These are phyloP conservation scores for Cryptosporidium muris DNA, from an alignment of 169 alveolate genomes.

Conservation along the genomic window DNA sequence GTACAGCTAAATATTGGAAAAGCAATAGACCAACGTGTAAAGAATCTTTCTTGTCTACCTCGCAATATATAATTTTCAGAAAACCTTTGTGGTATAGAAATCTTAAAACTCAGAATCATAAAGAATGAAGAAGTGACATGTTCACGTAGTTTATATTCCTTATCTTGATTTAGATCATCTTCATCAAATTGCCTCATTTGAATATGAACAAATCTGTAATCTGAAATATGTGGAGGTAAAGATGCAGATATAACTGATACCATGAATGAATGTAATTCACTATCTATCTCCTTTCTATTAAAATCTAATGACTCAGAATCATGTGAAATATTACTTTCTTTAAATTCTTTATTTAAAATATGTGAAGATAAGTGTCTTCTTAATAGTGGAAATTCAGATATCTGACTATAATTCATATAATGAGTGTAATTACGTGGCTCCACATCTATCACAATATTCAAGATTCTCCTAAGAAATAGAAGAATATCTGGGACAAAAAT, in stretches of 20 bases:
- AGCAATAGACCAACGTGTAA: constrained; percentile 58
- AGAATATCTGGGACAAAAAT: constrained; percentile 54
- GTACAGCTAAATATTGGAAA: constrained; percentile 14
- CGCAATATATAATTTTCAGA: constrained; percentile 11
- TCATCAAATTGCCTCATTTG: constrained; percentile 61
- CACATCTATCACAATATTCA: constrained; percentile 54
- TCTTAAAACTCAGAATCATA: constrained; percentile 7
- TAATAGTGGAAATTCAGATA: constrained; percentile 21
- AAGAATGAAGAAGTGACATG: constrained; percentile 16
- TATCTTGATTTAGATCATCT: constrained; percentile 25
- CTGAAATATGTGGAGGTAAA: background rate
- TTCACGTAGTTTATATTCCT: constrained; percentile 5
- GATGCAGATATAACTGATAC: background rate
- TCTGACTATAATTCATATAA: constrained; percentile 6
- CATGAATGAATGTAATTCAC: background rate
- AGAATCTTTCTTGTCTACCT: constrained; percentile 36
- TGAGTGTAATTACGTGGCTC: constrained; percentile 55
- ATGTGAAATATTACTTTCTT: background rate
- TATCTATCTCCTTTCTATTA: background rate
- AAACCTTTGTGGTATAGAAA: background rate
- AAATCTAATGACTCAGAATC: background rate
- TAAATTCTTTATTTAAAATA: background rate
- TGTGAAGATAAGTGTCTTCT: constrained; percentile 26
- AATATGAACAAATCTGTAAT: constrained; percentile 11
- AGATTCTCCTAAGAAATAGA: constrained; percentile 46